Evolutionary conservation across 768 basidiomycete genomes (phyloP), one percentile per base, ranked within the genome.

Genomic region (Tulasnella calospora): DNA sequence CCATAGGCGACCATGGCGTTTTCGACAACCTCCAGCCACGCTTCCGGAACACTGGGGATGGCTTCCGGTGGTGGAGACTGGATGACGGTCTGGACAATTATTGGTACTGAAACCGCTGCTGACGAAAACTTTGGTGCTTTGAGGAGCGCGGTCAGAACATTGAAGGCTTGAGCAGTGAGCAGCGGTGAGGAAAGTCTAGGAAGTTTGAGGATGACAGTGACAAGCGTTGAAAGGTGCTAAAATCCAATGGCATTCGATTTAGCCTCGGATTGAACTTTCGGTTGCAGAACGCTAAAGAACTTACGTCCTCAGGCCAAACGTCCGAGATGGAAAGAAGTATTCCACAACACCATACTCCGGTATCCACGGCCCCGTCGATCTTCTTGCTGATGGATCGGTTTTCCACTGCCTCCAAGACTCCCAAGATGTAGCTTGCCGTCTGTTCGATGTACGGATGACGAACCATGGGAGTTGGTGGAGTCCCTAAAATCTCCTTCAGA

Each of bases 101-200:
- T 86, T 85, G 71, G 89, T 85, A 61, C 86, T 85, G 77, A 88
- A 87, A 41, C 86, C 84, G 72, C 89, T 83, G 79, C 86, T 86
- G 79, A 86, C 3, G 87, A 86, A 8, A 86, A 57, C 40, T 40
- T 33, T 0, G 76, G 80, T 21, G 77, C 17, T 40, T 72, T 47
- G 80, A 98, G 91, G 6, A 99, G 87, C 80, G 92, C 92, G 41
- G 96, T 91, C 80, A 99, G 88, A 71, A 96, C 88, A 51, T 92
- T 91, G 83, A 96, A 98, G 40, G 93, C 88, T 19, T 94, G 90
- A 84, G 96, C 92, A 0, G 96, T 92, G 61, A 99, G 88, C 83
- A 96, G 98, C 30, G 93, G 89, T 81, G 94, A 95, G 51, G 92
- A 93, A 10, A 97, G 88, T 77, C 94, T 92, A 27, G 97, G 95